Conservation (phyloP, 1,284 basidiomycete genomes). For the Melampsora abietis-canadensis region DNA sequence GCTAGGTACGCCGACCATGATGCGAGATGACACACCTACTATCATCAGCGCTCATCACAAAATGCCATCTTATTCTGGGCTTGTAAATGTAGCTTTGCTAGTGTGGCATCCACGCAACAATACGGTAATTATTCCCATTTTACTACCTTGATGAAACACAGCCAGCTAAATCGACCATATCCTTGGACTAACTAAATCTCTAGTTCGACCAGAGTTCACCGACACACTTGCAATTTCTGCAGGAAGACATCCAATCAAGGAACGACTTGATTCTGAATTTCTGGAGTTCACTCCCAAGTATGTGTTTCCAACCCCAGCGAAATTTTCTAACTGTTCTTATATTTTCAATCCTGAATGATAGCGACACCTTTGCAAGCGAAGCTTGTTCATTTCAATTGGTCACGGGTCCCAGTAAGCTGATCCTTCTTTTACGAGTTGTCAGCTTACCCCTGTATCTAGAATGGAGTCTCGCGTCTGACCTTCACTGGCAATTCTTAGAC, state of each 20-base stretch:
- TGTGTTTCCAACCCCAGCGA: neutral
- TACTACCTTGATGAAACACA: neutral
- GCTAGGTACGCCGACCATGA: conserved; percentile 58
- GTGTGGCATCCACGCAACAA: conserved; percentile 66
- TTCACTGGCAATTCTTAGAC: neutral
- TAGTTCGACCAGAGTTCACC: conserved; percentile 82
- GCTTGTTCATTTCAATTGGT: conserved; percentile 69
- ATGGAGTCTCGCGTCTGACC: neutral
- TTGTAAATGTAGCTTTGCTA: conserved; percentile 61
- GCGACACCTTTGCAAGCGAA: conserved; percentile 75
- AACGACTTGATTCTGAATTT: conserved; percentile 17
- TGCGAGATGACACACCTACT: neutral
- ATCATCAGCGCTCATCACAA: neutral
- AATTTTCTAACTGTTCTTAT: neutral
- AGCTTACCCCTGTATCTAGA: no score
- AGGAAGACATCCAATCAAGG: conserved; percentile 66
- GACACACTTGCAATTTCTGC: conserved; percentile 78
- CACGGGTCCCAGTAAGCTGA: conserved; percentile 33
- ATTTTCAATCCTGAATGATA: conserved; percentile 2
- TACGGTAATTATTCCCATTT: conserved; percentile 50
- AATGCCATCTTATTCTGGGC: neutral
- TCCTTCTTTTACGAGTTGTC: neutral
- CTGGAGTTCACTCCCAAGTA: conserved; percentile 41
- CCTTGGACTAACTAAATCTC: neutral
- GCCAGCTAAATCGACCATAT: neutral